These are phyloP conservation scores for Setaria viridis DNA, from an alignment of 202 grass and related monocot genomes.

Conservation along the genomic window DNA sequence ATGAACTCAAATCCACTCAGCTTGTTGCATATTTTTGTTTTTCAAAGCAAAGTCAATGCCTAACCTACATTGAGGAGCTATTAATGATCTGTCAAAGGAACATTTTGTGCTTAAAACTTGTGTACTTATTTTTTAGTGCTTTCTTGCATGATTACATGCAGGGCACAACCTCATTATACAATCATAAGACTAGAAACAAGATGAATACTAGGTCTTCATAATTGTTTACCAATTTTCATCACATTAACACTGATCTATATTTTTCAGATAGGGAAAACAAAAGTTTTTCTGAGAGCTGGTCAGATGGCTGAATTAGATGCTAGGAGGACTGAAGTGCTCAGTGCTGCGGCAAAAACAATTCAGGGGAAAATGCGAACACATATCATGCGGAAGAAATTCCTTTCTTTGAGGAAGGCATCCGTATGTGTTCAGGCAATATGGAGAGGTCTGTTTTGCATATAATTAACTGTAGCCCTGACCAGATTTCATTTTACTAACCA, in stretches of 20 bases:
- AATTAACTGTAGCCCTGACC: constrained; percentile 27
- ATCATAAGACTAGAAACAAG: background rate
- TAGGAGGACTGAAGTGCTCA: constrained; percentile 94
- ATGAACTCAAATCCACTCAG: constrained; percentile 36
- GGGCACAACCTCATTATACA: background rate
- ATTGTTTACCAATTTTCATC: constrained; percentile 31
- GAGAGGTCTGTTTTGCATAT: constrained; percentile 77
- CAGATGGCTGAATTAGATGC: constrained; percentile 99
- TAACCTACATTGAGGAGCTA: background rate
- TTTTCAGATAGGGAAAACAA: constrained; percentile 99
- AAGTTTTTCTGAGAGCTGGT: constrained; percentile 98
- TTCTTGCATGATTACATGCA: constrained; percentile 26
- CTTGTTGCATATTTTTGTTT: constrained; percentile 22
- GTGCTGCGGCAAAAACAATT: constrained; percentile 87
- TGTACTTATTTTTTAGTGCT: background rate
- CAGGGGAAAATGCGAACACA: constrained; percentile 93
- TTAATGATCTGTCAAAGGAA: constrained; percentile 26
- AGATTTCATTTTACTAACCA: constrained; percentile 44
- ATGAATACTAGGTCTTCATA: constrained; percentile 7
- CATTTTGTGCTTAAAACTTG: background rate
- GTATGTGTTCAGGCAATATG: constrained; percentile 86
- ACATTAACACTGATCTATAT: constrained; percentile 38
- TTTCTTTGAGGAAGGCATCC: constrained; percentile 81
- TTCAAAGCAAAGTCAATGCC: constrained; percentile 3
- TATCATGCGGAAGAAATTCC: constrained; percentile 88